Evolutionary conservation across 2,329 filamentous ascomycete species (phyloP).

Genomic region (Paracorniculantispora psalliotae): DNA sequence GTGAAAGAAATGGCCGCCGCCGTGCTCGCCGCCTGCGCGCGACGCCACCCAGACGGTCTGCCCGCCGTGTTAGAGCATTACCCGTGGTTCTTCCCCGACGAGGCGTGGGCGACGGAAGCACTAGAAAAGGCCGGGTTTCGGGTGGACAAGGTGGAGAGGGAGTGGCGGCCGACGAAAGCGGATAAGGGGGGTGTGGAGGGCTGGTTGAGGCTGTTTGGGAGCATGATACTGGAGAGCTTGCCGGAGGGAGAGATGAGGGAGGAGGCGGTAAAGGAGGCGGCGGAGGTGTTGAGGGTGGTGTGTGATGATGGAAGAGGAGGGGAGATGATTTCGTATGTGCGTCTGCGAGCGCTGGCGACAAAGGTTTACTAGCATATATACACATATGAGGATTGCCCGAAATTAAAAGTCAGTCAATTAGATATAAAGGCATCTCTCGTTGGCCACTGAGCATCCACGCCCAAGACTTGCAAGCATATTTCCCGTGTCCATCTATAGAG

Average conservation of each 20-base stretch:
- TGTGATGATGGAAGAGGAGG: conserved; percentile 54
- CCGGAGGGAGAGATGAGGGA: conserved; percentile 42
- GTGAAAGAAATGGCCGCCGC: conserved; percentile 57
- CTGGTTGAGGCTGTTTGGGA: conserved; percentile 62
- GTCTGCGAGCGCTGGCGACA: conserved; percentile 44
- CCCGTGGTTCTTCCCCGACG: conserved; percentile 71
- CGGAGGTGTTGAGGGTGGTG: conserved; percentile 49
- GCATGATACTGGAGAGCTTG: conserved; percentile 51
- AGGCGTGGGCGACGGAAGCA: conserved; percentile 49
- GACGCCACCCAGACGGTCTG: conserved; percentile 41
- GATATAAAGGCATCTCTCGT: too few species aligned
- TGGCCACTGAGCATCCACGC: too few species aligned
- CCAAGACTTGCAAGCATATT: not conserved
- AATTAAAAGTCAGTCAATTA: too few species aligned
- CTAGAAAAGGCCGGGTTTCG: conserved; percentile 41
- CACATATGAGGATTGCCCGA: too few species aligned
- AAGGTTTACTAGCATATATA: too few species aligned
- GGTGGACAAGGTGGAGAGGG: conserved; percentile 52
- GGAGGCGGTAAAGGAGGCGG: conserved; percentile 47
- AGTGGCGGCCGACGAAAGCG: conserved; percentile 60
- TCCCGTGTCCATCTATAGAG: too few species aligned
- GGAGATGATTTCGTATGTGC: conserved; percentile 49
- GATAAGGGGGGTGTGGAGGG: conserved; percentile 57
- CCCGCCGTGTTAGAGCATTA: conserved; percentile 43
- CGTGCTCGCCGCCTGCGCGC: conserved; percentile 47